Evolutionary conservation across 768 basidiomycete genomes (phyloP), one percentile per base, ranked within the genome.

Genomic region (Rhizopogon roseolus): DNA sequence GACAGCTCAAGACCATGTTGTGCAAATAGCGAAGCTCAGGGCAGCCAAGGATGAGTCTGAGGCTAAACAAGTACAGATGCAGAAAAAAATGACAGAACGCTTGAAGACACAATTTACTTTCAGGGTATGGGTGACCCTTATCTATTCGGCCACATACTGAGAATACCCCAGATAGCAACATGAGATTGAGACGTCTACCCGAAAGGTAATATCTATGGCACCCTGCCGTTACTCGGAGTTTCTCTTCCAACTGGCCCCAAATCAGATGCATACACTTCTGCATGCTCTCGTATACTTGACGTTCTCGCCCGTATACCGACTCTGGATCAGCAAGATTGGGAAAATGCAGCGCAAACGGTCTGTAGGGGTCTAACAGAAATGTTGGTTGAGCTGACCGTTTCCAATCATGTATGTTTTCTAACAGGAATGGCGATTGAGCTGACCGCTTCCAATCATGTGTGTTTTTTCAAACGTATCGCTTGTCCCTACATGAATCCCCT

Each of bases 41-140:
- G 64, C 76, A 1, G 80, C 81, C 3, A 86, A 81, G 58, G 82
- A 84, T 50, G 81, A 81, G 53, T 77, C 78, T 1, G 85, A 87
- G 57, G 73, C 76, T 5, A 80, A 76, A 57, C 80, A 82, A 54
- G 62, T 67, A 4, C 73, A 81, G 51, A 61, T 83, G 48, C 81
- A 85, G 55, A 84, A 81, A 62, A 78, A 84, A 43, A 72, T 82
- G 70, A 82, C 84, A 57, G 88, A 90, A 64, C 79, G 84, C 10
- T 62, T 88, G 52, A 84, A 79, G 61, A 87, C 88, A 1, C 81
- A 87, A 54, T 79, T 81, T 41, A 73, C 77, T 22, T 90, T 91
- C 73, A 86, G 81, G 70, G 88, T 86, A 69, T 49, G 74, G 43
- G 58, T 22, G 54, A 9, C 11, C 6, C 14, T 10, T 53, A 13